phyloP scores from a whole-genome alignment of 2,329 filamentous ascomycete genomes.

The Fonsecaea pedrosoi region DNA sequence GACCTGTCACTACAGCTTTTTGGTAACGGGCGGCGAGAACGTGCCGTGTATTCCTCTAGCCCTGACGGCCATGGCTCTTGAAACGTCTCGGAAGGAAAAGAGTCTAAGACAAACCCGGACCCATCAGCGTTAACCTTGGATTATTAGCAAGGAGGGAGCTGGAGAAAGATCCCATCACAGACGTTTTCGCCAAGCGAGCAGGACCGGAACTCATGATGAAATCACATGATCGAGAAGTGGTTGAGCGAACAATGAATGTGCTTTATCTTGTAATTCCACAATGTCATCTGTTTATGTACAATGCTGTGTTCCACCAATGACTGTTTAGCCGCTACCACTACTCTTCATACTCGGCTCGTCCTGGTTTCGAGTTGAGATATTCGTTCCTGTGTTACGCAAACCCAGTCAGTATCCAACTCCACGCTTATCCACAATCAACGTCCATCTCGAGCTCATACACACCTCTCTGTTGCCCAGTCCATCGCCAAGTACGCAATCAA shows the following conservation, averaged over 20 bases:
- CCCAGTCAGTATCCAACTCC: constrained; percentile 4
- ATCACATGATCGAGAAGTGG: background rate
- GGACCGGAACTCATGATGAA: background rate
- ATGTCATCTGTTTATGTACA: constrained; percentile 33
- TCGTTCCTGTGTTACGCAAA: constrained; percentile 52
- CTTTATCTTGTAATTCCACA: constrained; percentile 14
- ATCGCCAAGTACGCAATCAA: constrained; percentile 79
- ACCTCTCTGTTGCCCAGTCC: constrained; percentile 93
- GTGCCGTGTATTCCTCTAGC: background rate
- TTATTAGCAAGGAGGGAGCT: background rate
- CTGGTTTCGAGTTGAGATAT: constrained; percentile 59
- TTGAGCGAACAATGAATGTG: constrained; percentile 1
- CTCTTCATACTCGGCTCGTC: constrained; percentile 37
- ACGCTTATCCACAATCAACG: background rate
- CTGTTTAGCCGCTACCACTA: constrained; percentile 12
- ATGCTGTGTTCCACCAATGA: constrained; percentile 11
- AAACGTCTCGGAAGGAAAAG: too few relatives aligned
- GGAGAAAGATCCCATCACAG: background rate
- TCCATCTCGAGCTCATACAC: constrained; percentile 46
- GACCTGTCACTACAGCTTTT: background rate
- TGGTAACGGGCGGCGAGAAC: background rate
- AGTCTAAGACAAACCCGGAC: too few relatives aligned
- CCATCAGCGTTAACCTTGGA: background rate
- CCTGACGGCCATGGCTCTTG: background rate
- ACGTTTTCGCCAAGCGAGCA: background rate